Conservation (phyloP, 371 early-diverging fungal species). For the Fennellomyces sp. region DNA sequence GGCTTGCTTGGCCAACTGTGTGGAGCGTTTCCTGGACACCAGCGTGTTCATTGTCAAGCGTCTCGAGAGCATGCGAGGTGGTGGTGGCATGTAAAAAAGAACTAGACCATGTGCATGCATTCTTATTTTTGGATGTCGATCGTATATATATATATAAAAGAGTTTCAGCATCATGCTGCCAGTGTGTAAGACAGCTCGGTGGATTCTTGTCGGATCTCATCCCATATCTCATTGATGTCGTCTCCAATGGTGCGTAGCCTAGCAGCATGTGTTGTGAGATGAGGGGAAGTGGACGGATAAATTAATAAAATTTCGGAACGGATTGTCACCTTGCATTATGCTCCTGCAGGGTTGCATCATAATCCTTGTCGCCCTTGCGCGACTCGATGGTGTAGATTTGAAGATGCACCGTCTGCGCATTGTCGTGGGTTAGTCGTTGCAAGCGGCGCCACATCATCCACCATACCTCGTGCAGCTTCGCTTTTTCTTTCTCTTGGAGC, state of each 20-base stretch:
- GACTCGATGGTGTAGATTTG: conserved; percentile 46
- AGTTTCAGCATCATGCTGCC: neutral
- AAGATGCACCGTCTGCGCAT: conserved; percentile 29
- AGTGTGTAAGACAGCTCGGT: conserved; percentile 21
- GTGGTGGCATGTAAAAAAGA: conserved; percentile 16
- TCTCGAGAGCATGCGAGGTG: conserved; percentile 55
- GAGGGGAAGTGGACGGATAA: neutral
- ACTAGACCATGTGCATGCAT: neutral
- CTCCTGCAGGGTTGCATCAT: conserved; percentile 35
- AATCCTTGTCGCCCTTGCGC: conserved; percentile 43
- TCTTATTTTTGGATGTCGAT: neutral
- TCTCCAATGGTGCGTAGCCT: conserved; percentile 20
- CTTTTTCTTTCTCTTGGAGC: conserved; percentile 41
- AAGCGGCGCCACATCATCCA: too few species aligned
- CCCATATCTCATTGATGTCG: conserved; percentile 41
- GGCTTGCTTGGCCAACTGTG: conserved; percentile 81
- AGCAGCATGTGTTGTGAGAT: neutral
- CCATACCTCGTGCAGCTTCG: conserved; percentile 37
- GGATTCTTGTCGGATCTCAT: conserved; percentile 45
- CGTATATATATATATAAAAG: neutral
- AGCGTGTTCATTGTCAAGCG: conserved; percentile 72
- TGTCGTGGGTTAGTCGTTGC: neutral
- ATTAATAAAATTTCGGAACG: neutral
- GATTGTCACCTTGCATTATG: conserved; percentile 23
- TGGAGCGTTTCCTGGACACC: conserved; percentile 82